Evolutionary conservation across 768 basidiomycete species (phyloP), one percentile per base, ranked within the genome.

Genomic region (Termitomyces sp.): DNA sequence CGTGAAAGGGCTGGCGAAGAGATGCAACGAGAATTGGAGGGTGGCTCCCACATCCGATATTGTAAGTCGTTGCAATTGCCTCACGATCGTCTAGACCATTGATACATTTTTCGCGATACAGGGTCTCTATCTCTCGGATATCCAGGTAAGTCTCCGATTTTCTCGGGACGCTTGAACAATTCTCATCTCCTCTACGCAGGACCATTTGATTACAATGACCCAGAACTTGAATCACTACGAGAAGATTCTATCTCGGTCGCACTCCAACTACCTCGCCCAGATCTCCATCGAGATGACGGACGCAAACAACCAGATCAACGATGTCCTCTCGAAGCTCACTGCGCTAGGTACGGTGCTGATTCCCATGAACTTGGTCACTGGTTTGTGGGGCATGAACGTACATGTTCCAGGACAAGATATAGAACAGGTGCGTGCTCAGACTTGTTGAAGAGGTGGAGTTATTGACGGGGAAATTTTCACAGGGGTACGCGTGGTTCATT

Each of bases 271-370:
- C 75, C 88, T 99, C 51, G 97, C 97, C 1, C 97, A 98, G 68
- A 99, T 99, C 65, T 97, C 95, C 43, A 98, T 99, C 74, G 97
- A 98, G 78, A 99, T 98, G 96, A 96, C 94, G 36, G 95, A 98
- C 67, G 97, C 97, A 42, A 99, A 99, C 76, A 99, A 99, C 72
- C 95, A 98, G 77, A 99, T 98, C 77, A 99, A 99, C 74, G 95
- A 98, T 69, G 97, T 99, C 2, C 84, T 98, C 5, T 93, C 92
- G 5, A 98, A 98, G 77, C 79, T 99, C 59, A 98, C 97, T 0
- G 96, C 97, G 7, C 82, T 99, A 46, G 97, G 97, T 82, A 99
- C 97, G 6, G 86, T 99, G 5, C 88, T 98, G 64, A 88, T 99
- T 69, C 97, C 91, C 36, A 97, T 95, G 89, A 98, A 98, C 72